Evolutionary conservation across 2,329 filamentous ascomycete species (phyloP), one percentile per base, ranked within the genome.

Genomic region (Aureobasidium sp.): DNA sequence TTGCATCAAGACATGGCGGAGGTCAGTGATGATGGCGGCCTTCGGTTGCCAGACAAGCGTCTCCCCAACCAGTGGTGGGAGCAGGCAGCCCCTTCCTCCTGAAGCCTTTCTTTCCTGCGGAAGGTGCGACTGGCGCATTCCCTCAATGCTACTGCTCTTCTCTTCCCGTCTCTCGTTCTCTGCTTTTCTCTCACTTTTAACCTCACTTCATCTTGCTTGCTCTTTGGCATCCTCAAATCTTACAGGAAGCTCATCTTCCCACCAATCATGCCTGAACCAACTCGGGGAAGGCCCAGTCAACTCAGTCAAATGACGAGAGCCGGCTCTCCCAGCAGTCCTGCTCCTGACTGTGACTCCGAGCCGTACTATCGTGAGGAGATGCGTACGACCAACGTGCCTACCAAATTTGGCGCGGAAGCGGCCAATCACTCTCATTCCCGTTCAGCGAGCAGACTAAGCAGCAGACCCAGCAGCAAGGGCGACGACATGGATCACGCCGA

Each of bases 401-500:
- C 40, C 22, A 53, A 53, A 21, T 38, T 32, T 14, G 50, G 30
- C 22, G 25, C 38, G 21, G 49, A 44, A 7, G 27, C 29, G 14
- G 16, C 32, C n/a, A 17, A 24, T 14, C 40, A 22, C 24, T 21
- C 24, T 29, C 19, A 25, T 16, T n/a, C 39, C 16, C 11, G 14
- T 3, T 27, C 45, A 7, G 29, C 45, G n/a, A 19, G 40, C 32
- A n/a, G 32, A 12, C 39, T 22, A 14, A 24, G 29, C 7, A 53
- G 50, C 32, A 42, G 49, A 27, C 29, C 49, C 5, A 53, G 50
- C 40, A 38, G 40, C 24, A 45, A 16, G 19, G 32, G n/a, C 17
- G 32, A 22, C 16, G 50, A 45, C 22, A 2, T 38, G 8, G 27
- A 32, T 29, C n/a, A 14, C 2, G 37, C 24, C 3, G 48, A 35